A percentile compares a stretch with the other conserved stretches of the same genome.
Evolutionary conservation across 768 basidiomycete genomes (phyloP).

Genomic region (Tricholoma furcatifolium): DNA sequence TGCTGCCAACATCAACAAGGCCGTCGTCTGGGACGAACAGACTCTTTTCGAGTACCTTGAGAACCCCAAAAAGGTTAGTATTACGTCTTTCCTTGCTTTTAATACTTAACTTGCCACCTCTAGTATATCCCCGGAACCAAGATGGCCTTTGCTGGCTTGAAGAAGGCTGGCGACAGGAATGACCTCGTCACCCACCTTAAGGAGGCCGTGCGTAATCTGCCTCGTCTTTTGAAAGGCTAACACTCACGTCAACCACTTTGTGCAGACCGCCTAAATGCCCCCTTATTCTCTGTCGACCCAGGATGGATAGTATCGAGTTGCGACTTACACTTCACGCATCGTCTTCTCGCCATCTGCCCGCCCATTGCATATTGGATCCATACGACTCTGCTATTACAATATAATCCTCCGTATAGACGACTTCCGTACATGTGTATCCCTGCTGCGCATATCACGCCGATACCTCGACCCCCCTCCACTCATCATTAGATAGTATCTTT

Average conservation of each 20-base stretch:
- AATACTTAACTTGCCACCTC: not conserved
- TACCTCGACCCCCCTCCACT: slow-evolving; percentile 7
- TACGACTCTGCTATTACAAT: slow-evolving; percentile 6
- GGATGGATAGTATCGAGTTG: too few species aligned
- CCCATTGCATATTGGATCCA: not conserved
- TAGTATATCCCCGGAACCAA: slow-evolving; percentile 96
- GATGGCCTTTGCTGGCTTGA: slow-evolving; percentile 98
- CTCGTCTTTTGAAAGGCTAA: not conserved
- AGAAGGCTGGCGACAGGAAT: slow-evolving; percentile 97
- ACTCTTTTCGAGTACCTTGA: slow-evolving; percentile 96
- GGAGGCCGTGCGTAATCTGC: slow-evolving; percentile 52
- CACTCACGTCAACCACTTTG: not conserved
- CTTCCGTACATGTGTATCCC: slow-evolving; percentile 4
- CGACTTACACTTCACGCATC: slow-evolving; percentile 4
- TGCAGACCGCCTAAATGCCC: slow-evolving; percentile 6
- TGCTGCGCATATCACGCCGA: slow-evolving; percentile 2
- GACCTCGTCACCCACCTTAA: slow-evolving; percentile 89
- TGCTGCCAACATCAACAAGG: slow-evolving; percentile 94
- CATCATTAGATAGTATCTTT: slow-evolving; percentile 14
- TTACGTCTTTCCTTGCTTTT: not conserved
- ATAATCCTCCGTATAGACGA: slow-evolving; percentile 8
- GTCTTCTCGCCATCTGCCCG: not conserved
- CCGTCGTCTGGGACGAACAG: slow-evolving; percentile 77
- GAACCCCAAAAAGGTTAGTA: slow-evolving; percentile 90
- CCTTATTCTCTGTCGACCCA: not conserved